phyloP scores from a whole-genome alignment of 345 rosid species.

The Arabis alpina region DNA sequence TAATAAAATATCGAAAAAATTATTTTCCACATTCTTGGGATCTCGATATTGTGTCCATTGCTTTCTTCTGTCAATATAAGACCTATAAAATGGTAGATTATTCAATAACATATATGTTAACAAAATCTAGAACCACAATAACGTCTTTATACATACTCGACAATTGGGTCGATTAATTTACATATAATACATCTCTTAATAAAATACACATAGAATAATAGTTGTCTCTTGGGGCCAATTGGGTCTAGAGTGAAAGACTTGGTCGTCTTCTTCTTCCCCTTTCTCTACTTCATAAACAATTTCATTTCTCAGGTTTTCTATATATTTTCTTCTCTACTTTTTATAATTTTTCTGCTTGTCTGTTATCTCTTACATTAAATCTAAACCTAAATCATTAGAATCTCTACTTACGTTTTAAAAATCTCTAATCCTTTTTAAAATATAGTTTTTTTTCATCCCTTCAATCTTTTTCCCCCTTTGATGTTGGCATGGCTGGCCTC shows the following conservation, averaged over 20 bases:
- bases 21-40: conserved; percentile 37
- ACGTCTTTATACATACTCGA: conserved; percentile 27
- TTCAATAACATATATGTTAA: conserved; percentile 14
- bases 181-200: neutral
- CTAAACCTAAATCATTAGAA: conserved; percentile 39
- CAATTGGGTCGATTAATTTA: conserved; percentile 21
- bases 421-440: conserved; percentile 19
- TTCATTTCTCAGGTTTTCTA: conserved; percentile 41
- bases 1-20: neutral
- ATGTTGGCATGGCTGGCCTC: conserved; percentile 51
- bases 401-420: conserved; percentile 22
- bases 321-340: conserved; percentile 41
- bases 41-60: conserved; percentile 35
- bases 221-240: conserved; percentile 34
- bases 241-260: conserved; percentile 40
- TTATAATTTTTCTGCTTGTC: conserved; percentile 36
- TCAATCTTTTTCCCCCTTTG: conserved; percentile 29
- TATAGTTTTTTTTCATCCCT: conserved; percentile 18
- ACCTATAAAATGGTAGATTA: conserved; percentile 26
- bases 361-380: conserved; percentile 32
- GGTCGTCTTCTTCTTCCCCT: conserved; percentile 34
- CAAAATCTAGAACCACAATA: conserved; percentile 34
- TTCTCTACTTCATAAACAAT: conserved; percentile 26
- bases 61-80: conserved; percentile 12
- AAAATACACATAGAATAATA: conserved; percentile 29